A percentile compares a stretch with the other conserved stretches of the same genome.
phyloP scores from a whole-genome alignment of 331 rosid genomes.

The Acacia pycnantha region DNA sequence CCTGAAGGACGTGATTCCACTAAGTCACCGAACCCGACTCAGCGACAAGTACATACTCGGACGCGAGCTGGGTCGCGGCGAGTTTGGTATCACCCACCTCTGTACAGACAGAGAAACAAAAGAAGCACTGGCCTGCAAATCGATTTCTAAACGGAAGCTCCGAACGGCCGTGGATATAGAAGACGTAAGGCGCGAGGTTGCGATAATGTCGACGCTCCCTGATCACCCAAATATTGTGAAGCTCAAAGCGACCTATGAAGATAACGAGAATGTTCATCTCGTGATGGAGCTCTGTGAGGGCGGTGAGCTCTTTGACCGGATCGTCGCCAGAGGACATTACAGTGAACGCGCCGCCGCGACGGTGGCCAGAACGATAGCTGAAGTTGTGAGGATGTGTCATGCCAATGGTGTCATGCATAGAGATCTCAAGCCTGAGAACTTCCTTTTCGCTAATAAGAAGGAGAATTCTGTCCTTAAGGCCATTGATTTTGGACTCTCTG shows the following conservation, averaged over 20 bases:
- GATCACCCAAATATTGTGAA: conserved; percentile 88
- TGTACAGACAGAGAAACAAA: conserved; percentile 89
- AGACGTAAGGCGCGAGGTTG: conserved; percentile 89
- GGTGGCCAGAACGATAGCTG: conserved; percentile 78
- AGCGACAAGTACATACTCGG: conserved; percentile 89
- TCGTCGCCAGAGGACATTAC: conserved; percentile 88
- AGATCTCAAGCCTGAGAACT: conserved; percentile 94
- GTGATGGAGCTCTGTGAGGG: conserved; percentile 99
- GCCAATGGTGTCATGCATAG: conserved; percentile 86
- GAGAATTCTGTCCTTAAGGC: conserved; percentile 94
- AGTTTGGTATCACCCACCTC: conserved; percentile 90
- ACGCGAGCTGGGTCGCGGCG: conserved; percentile 94
- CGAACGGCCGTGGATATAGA: conserved; percentile 84
- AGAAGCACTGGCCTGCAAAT: conserved; percentile 86
- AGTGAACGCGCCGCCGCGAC: conserved; percentile 91
- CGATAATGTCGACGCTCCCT: conserved; percentile 89
- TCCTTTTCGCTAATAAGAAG: conserved; percentile 81
- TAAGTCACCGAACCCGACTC: conserved; percentile 65
- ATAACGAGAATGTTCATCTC: conserved; percentile 79
- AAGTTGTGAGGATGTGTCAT: conserved; percentile 96
- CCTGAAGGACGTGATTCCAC: conserved; percentile 69
- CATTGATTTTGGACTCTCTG: conserved; percentile 82
- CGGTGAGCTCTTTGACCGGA: conserved; percentile 86
- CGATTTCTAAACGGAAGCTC: conserved; percentile 87
- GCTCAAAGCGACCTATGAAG: conserved; percentile 89